Evolutionary conservation across 495 filamentous ascomycete genomes (phyloP).

Genomic region (Annulohypoxylon nitens): DNA sequence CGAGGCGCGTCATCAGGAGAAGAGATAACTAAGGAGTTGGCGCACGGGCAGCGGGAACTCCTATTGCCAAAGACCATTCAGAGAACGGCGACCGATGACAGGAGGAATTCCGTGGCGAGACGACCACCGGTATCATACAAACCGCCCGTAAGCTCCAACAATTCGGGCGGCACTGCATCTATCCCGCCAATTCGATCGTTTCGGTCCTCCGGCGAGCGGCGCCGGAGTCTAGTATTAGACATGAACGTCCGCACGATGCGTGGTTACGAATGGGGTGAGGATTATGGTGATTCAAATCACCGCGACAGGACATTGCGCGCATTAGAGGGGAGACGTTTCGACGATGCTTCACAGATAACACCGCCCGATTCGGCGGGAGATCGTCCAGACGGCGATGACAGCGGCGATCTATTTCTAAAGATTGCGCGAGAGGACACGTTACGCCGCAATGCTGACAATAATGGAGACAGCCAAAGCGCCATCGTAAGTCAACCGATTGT

Average conservation of each 20-base stretch:
- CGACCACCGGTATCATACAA: slow-evolving; percentile 62
- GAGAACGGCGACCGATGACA: slow-evolving; percentile 55
- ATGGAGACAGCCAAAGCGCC: slow-evolving; percentile 53
- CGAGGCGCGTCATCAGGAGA: slow-evolving; percentile 27
- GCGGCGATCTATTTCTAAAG: slow-evolving; percentile 66
- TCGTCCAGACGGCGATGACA: slow-evolving; percentile 61
- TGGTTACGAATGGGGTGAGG: slow-evolving; percentile 52
- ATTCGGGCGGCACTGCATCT: slow-evolving; percentile 50
- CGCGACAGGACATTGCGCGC: slow-evolving; percentile 64
- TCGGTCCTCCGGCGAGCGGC: slow-evolving; percentile 64
- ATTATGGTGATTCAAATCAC: slow-evolving; percentile 56
- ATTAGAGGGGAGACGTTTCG: slow-evolving; percentile 59
- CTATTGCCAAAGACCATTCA: slow-evolving; percentile 53
- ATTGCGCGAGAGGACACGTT: slow-evolving; percentile 64
- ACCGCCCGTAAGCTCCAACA: slow-evolving; percentile 47
- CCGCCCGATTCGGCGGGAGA: slow-evolving; percentile 58
- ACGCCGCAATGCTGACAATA: slow-evolving; percentile 51
- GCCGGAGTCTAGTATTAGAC: slow-evolving; percentile 60
- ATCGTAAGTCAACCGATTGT: slow-evolving; percentile 55
- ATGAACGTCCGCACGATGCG: slow-evolving; percentile 58
- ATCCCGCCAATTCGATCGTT: slow-evolving; percentile 65
- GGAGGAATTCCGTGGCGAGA: slow-evolving; percentile 50
- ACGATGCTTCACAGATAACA: slow-evolving; percentile 56
- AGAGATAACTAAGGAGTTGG: slow-evolving; percentile 50
- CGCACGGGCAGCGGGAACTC: slow-evolving; percentile 58